A percentile compares a stretch with the other conserved stretches of the same genome.
phyloP scores from a whole-genome alignment of 106 monocot genomes.

The Dendrobium catenatum region DNA sequence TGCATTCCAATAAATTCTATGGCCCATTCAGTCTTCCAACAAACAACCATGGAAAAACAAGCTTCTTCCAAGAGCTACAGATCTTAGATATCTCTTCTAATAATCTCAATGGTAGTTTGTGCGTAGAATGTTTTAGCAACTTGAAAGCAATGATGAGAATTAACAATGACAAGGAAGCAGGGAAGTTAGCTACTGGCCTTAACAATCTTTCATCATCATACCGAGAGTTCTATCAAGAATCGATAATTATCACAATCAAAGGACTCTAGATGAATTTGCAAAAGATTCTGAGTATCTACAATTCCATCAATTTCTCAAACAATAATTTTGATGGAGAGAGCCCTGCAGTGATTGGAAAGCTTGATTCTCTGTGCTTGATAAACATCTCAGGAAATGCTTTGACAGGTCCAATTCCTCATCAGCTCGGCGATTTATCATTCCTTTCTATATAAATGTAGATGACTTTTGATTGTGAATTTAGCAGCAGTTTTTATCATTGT shows the following conservation, averaged over 20 bases:
- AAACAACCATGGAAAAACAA: background rate
- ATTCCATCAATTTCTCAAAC: slow-evolving; percentile 55
- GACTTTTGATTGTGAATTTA: no score
- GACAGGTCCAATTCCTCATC: slow-evolving; percentile 39
- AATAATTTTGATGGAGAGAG: slow-evolving; percentile 54
- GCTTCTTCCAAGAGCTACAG: slow-evolving; percentile 31
- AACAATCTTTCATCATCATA: background rate
- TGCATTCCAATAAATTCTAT: slow-evolving; percentile 52
- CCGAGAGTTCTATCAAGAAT: slow-evolving; percentile 24
- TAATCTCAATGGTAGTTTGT: slow-evolving; percentile 47
- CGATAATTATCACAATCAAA: slow-evolving; percentile 44
- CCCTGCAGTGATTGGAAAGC: slow-evolving; percentile 34
- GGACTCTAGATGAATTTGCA: slow-evolving; percentile 30
- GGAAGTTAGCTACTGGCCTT: background rate
- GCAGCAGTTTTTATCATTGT: no score
- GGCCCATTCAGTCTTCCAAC: slow-evolving; percentile 11
- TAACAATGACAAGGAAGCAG: background rate
- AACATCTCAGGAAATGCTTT: slow-evolving; percentile 58
- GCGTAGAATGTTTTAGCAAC: slow-evolving; percentile 16
- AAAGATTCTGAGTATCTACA: slow-evolving; percentile 44
- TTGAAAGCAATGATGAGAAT: slow-evolving; percentile 42
- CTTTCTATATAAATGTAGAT: no score
- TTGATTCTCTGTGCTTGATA: slow-evolving; percentile 30
- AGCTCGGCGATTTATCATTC: slow-evolving; percentile 12
- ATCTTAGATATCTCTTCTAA: slow-evolving; percentile 74